phyloP scores from a whole-genome alignment of 2,329 filamentous ascomycete genomes.

The Penicillium freii region DNA sequence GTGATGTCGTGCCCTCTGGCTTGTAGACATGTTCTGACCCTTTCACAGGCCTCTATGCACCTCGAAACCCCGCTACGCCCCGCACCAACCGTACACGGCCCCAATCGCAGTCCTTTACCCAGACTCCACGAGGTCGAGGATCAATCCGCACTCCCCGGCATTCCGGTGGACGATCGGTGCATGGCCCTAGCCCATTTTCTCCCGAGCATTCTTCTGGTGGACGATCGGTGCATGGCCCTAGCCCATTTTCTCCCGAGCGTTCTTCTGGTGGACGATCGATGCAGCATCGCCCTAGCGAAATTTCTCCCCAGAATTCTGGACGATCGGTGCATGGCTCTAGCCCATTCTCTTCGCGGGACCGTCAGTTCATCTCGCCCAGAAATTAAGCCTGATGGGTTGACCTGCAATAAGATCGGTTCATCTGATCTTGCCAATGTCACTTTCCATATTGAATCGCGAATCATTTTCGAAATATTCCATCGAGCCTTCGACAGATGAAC shows the following conservation, averaged over 20 bases:
- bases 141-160: not conserved
- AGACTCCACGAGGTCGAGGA: not conserved
- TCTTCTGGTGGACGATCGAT: not conserved
- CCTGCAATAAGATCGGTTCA: no score
- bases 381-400: not conserved
- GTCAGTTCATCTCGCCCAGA: not conserved
- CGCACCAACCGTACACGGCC: not conserved
- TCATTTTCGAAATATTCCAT: not conserved
- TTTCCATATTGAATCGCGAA: not conserved
- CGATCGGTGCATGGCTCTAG: not conserved
- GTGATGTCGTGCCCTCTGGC: not conserved
- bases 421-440: no score
- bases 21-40: not conserved
- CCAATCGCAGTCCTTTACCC: not conserved
- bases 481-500: not conserved
- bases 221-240: not conserved
- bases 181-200: not conserved
- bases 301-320: not conserved
- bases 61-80: not conserved
- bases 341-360: not conserved
- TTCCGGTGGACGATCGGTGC: not conserved
- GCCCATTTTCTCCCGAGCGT: not conserved
- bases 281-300: not conserved
- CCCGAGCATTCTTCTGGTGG: not conserved
- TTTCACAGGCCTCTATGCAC: slow-evolving; percentile 1